phyloP scores from a whole-genome alignment of 345 rosid genomes.

The Conringia planisiliqua region DNA sequence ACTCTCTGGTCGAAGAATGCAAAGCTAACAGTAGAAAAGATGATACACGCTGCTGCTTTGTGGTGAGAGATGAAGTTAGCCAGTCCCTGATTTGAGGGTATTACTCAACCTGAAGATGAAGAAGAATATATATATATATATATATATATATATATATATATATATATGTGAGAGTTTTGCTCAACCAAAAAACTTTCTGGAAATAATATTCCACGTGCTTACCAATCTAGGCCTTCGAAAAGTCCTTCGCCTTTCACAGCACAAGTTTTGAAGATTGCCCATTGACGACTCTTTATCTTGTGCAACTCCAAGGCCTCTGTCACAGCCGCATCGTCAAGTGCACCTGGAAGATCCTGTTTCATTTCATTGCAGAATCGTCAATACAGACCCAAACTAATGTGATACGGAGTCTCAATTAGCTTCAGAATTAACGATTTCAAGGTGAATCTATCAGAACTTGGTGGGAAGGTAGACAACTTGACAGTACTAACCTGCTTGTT shows the following conservation, averaged over 20 bases:
- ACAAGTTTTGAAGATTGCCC: conserved; percentile 70
- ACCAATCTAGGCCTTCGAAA: conserved; percentile 66
- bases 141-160: no score
- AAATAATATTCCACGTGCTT: not conserved
- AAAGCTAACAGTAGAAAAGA: conserved; percentile 10
- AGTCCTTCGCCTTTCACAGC: conserved; percentile 67
- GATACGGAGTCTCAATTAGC: not conserved
- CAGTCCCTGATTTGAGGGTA: conserved; percentile 32
- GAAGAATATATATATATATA: not conserved
- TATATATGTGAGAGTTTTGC: not conserved
- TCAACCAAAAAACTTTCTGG: not conserved
- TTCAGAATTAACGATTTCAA: not conserved
- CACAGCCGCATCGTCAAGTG: conserved; percentile 58
- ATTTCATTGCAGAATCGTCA: not conserved
- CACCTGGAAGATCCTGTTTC: conserved; percentile 56
- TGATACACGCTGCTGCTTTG: conserved; percentile 2
- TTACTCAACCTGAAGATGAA: conserved; percentile 55
- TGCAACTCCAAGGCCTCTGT: conserved; percentile 59
- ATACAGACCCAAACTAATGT: not conserved
- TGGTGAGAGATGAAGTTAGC: conserved; percentile 8
- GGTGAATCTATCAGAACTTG: conserved; percentile 8
- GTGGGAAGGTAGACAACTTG: not conserved
- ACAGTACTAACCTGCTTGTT: conserved; percentile 53
- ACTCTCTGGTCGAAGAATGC: not conserved
- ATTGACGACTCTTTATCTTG: conserved; percentile 58